Percentiles rank a stretch among this genome's conserved stretches.
These are phyloP conservation scores for Talaromyces sp. DNA, from an alignment of 2,329 filamentous ascomycete species.

Conservation along the genomic window DNA sequence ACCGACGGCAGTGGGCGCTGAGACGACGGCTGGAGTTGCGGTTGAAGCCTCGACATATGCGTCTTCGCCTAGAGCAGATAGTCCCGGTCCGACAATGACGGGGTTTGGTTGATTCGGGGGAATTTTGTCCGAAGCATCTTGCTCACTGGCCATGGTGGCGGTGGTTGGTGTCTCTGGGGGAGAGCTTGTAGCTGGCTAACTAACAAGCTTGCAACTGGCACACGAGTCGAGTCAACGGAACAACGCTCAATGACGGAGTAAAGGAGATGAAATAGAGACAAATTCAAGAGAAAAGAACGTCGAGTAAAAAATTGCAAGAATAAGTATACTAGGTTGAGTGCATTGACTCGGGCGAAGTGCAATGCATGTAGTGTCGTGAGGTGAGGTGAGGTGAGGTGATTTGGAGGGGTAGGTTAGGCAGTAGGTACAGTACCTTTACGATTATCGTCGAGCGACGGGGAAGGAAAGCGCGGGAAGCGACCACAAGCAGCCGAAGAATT, in stretches of 20 bases:
- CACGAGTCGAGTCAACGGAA: not conserved
- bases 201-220: not conserved
- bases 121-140: slow-evolving; percentile 14
- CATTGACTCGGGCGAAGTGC: not conserved
- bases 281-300: not conserved
- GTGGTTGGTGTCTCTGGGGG: not conserved
- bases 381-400: no score
- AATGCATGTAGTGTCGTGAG: not conserved
- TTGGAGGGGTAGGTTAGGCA: not conserved
- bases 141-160: slow-evolving; percentile 14
- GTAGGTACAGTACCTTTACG: no score
- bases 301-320: no score
- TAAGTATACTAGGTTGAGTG: not conserved
- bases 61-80: slow-evolving; percentile 18
- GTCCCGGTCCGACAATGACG: slow-evolving; percentile 14
- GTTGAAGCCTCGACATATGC: slow-evolving; percentile 26
- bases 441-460: not conserved
- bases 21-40: slow-evolving; percentile 24
- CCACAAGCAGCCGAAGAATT: no score
- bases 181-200: slow-evolving; percentile 1
- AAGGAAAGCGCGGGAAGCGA: not conserved
- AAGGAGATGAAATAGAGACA: not conserved
- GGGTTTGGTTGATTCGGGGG: slow-evolving; percentile 15
- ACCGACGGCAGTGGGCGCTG: slow-evolving; percentile 15
- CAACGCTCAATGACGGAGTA: not conserved